Percentiles rank a stretch among this genome's conserved stretches.
Evolutionary conservation across 2,329 filamentous ascomycete genomes (phyloP).

Genomic region (Elsinoe ampelina): DNA sequence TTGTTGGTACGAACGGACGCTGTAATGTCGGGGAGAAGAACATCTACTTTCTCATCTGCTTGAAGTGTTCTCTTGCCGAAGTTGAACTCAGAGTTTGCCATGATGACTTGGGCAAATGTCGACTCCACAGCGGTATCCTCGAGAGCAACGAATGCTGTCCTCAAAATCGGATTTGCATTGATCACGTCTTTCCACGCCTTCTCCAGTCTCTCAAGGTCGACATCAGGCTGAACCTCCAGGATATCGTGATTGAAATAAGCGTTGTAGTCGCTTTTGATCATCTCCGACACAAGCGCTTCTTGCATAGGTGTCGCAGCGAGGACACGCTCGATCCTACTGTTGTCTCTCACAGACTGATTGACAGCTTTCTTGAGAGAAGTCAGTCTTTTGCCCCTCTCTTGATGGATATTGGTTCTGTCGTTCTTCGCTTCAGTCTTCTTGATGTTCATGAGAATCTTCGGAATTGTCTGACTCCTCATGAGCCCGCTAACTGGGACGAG

Average conservation of each 20-base stretch:
- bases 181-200: conserved; percentile 55
- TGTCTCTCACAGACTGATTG: conserved; percentile 12
- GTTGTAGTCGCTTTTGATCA: conserved; percentile 62
- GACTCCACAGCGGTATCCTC: conserved; percentile 49
- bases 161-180: conserved; percentile 56
- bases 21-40: conserved; percentile 27
- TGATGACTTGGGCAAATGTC: conserved; percentile 50
- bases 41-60: conserved; percentile 22
- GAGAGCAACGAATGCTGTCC: conserved; percentile 62
- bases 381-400: neutral
- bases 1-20: conserved; percentile 31
- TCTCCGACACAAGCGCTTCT: conserved; percentile 76
- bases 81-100: conserved; percentile 27
- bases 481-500: conserved; percentile 63
- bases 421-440: conserved; percentile 12
- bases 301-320: conserved; percentile 75
- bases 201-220: conserved; percentile 50
- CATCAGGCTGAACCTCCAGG: conserved; percentile 47
- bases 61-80: conserved; percentile 17
- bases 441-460: conserved; percentile 42
- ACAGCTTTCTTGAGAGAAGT: conserved; percentile 3
- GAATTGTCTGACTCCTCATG: conserved; percentile 61
- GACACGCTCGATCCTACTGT: conserved; percentile 42
- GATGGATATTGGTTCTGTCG: conserved; percentile 4
- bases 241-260: conserved; percentile 84